Evolutionary conservation across 208 protist species (phyloP), one percentile per base, ranked within the genome.

Genomic region (Wallacemonas rigidus): DNA sequence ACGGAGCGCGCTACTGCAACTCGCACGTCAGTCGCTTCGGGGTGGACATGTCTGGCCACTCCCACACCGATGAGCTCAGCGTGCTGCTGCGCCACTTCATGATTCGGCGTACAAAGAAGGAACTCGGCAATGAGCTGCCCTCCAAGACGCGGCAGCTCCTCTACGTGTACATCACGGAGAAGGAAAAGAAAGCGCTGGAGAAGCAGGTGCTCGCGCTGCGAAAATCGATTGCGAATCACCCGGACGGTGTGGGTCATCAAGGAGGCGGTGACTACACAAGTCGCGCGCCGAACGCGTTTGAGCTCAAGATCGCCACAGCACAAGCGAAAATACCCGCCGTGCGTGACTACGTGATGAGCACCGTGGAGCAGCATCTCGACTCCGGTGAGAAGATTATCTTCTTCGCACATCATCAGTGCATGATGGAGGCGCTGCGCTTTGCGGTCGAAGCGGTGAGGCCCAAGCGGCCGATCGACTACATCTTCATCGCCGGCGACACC

Each of bases 1-100:
- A 97, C 75, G 91, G 77, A 14, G 76, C 87, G n/a, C 77, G 98
- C 35, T 99, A 99, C 80, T 99, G 97, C 77, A 95, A 97, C 76
- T 83, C 85, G 1, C 87, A 85, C 67, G 81, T 92, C 35, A 77
- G 89, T 55, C 83, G 86, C 55, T 94, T 92, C 64, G 90, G 89
- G 57, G 73, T 91, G 2, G 86, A 97, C 76, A 39, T 74, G 70
- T 86, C 73, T 1, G 91, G 92, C 2, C 93, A 95, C 76, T 91
- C 86, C 1, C 76, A 98, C 75, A 74, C 91, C 8, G 86, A 89
- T 62, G 98, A 99, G 77, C 76, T 99, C n/a, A 85, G 98, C 68
- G 74, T 91, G 54, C 60, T 99, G 44, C 71, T 99, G 45, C 76
- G 77, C 41, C 74, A 93, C 60, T 90, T 96, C 50, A 93, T 99